Evolutionary conservation across 2,329 filamentous ascomycete species (phyloP), one percentile per base, ranked within the genome.

Genomic region (Pyricularia grisea): DNA sequence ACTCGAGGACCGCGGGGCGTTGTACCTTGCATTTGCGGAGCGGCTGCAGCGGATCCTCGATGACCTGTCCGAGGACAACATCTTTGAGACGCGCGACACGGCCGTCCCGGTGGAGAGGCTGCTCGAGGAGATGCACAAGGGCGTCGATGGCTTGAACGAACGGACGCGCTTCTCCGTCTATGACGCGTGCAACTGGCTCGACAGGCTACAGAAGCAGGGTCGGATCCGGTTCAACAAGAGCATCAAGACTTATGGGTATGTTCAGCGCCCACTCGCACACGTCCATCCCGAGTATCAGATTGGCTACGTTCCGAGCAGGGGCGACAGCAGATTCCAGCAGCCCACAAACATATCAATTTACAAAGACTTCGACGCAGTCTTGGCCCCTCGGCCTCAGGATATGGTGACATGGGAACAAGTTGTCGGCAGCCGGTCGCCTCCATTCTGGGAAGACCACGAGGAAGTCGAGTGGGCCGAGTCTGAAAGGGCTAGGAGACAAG

Each of bases 31-130:
- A 25, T 81, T 81, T 70, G 74, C 74, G 2, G 71, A 70, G 14
- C 73, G 78, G 17, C 71, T 81, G 65, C 72, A 76, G 71, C 73
- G 72, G 66, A 67, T 79, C 20, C 72, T 80, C 65, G 74, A 78
- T 55, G 76, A 79, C 60, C 70, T 67, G 17, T 72, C 74, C 55
- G 71, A 73, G 2, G 36, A 69, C 4, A 71, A 72, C 3, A 70
- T 79, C 12, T 77, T 79, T 42, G 69, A 69, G 10, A 65, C 67
- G 4, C 64, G 65, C 4, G 68, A 74, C 1, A 71, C 69, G 7
- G 55, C 68, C 4, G 74, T 77, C 10, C 67, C 72, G 4, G 70
- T 78, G 31, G 73, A 76, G 50, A 65, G 69, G 11, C 70, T 79
- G 31, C 73, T 78, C 27, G 67, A 72, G 6, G 72, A 70, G 60